Percentiles rank a stretch among this genome's conserved stretches.
Evolutionary conservation across 2,329 filamentous ascomycete genomes (phyloP).

Genomic region (Blastomyces percursus): DNA sequence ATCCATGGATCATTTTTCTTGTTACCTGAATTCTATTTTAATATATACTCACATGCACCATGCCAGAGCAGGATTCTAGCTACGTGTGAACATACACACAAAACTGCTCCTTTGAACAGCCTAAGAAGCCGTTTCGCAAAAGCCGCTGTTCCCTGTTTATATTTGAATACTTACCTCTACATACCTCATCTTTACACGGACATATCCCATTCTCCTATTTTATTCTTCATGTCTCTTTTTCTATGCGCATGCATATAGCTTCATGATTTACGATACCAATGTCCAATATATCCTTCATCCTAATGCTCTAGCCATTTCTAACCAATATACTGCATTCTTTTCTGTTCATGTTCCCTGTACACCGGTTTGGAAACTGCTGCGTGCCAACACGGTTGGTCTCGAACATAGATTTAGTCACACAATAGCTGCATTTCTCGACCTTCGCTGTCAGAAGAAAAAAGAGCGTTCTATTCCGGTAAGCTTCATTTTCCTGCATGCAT

Average conservation of each 20-base stretch:
- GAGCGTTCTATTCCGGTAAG: no score
- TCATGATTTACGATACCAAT: not conserved
- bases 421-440: not conserved
- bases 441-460: not conserved
- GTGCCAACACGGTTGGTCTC: not conserved
- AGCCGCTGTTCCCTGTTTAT: not conserved
- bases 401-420: not conserved
- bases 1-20: no score
- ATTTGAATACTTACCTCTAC: no score
- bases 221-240: conserved; percentile 11
- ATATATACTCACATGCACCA: not conserved
- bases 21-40: not conserved
- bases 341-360: not conserved
- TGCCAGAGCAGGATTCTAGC: not conserved
- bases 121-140: not conserved
- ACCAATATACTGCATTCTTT: not conserved
- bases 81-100: not conserved
- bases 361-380: not conserved
- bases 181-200: not conserved
- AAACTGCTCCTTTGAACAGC: not conserved
- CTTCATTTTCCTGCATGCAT: no score
- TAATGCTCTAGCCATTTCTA: not conserved
- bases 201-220: conserved; percentile 15
- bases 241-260: not conserved
- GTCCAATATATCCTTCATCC: not conserved